phyloP scores from a whole-genome alignment of 2,329 filamentous ascomycete species.

The Xylariaceae sp. region DNA sequence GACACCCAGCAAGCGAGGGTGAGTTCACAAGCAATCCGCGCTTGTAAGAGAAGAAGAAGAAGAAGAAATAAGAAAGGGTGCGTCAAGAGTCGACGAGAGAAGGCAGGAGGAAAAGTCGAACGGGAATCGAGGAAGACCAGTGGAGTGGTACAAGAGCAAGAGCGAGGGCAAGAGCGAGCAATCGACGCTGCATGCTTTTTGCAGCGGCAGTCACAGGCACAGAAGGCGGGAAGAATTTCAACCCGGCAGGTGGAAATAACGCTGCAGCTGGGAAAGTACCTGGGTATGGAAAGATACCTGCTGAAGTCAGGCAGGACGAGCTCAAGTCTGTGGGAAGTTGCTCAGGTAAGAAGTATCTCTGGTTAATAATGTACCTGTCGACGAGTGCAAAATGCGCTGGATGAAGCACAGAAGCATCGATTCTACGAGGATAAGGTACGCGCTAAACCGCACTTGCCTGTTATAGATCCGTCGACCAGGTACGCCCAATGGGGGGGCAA shows the following conservation, averaged over 20 bases:
- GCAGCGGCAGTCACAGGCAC: neutral
- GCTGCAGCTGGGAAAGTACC: neutral
- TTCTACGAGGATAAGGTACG: neutral
- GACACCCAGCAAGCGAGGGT: slow-evolving; percentile 4
- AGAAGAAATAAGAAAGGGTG: slow-evolving; percentile 7
- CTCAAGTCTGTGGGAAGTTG: neutral
- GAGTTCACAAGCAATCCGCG: neutral
- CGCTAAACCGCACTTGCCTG: neutral
- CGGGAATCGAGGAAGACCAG: slow-evolving; percentile 1
- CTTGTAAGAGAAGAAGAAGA: too few species aligned
- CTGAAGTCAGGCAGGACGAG: neutral
- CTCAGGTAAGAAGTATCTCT: neutral
- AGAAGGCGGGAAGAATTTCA: neutral
- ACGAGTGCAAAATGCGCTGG: neutral
- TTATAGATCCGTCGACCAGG: neutral
- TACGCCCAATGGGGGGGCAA: neutral
- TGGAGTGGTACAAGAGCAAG: neutral
- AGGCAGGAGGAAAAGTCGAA: slow-evolving; percentile 5
- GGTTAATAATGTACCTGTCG: neutral
- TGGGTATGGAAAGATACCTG: neutral
- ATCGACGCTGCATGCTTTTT: neutral
- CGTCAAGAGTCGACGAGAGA: slow-evolving; percentile 3
- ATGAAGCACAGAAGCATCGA: too few species aligned
- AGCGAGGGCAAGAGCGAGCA: neutral
- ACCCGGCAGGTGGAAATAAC: neutral